A percentile compares a stretch with the other conserved stretches of the same genome.
phyloP scores from a whole-genome alignment of 129 eudicot species.

The Rutidosis leptorrhynchoides region DNA sequence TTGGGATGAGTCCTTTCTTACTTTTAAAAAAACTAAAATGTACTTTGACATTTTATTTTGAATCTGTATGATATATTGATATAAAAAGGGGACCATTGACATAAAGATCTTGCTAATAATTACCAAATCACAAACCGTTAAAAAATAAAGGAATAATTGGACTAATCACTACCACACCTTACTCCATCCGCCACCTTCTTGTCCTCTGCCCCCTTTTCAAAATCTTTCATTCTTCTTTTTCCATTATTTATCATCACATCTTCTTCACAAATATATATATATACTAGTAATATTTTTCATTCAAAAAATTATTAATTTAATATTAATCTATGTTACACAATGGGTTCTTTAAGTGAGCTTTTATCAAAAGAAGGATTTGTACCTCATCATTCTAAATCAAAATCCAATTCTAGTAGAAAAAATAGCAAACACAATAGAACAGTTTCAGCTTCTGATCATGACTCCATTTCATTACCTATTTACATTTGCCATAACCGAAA shows the following conservation, averaged over 20 bases:
- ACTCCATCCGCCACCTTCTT: neutral
- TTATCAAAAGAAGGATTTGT: conserved; percentile 53
- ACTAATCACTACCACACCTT: conserved; percentile 26
- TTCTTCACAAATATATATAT: neutral
- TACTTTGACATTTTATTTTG: neutral
- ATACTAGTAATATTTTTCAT: no score
- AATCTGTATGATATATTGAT: neutral
- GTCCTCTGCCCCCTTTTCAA: neutral
- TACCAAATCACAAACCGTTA: conserved; percentile 20
- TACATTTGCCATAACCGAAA: conserved; percentile 66
- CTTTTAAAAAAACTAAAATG: no score
- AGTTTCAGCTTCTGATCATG: conserved; percentile 32
- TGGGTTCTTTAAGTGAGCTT: conserved; percentile 31
- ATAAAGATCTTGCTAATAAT: neutral
- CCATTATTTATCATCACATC: neutral
- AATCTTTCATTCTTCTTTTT: neutral
- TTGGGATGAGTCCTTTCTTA: no score
- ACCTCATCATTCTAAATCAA: neutral
- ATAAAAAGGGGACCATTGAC: neutral
- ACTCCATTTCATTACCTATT: conserved; percentile 54
- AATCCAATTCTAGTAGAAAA: conserved; percentile 22
- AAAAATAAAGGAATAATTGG: conserved; percentile 23
- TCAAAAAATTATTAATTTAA: neutral
- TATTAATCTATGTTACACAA: conserved; percentile 11
- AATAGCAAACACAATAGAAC: conserved; percentile 35